These are phyloP conservation scores for Heliocybe sulcata DNA, from an alignment of 1,284 basidiomycete genomes.

Conservation along the genomic window DNA sequence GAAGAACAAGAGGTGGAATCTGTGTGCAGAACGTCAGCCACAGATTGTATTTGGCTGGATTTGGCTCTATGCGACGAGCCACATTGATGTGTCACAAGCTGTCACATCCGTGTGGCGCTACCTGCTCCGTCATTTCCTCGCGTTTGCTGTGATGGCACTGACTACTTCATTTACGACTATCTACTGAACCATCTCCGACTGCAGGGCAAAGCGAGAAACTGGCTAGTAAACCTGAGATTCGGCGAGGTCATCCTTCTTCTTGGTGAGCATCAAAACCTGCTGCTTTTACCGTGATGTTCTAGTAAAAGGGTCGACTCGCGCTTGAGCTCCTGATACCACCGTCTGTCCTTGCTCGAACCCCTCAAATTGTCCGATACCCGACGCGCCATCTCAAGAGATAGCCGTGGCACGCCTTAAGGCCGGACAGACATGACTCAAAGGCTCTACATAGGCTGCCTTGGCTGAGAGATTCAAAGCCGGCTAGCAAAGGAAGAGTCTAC, in stretches of 20 bases:
- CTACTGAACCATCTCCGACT: too few species aligned
- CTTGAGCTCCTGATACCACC: slow-evolving; percentile 13
- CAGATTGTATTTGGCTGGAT: too few species aligned
- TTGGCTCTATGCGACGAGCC: too few species aligned
- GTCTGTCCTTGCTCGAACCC: slow-evolving; percentile 11
- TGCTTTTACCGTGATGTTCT: slow-evolving; percentile 26
- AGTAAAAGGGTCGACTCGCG: slow-evolving; percentile 42
- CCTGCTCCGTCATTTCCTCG: too few species aligned
- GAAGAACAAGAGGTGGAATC: too few species aligned
- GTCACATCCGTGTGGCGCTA: too few species aligned
- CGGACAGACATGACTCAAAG: slow-evolving; percentile 30
- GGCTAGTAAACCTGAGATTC: too few species aligned
- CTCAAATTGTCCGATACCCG: slow-evolving; percentile 31
- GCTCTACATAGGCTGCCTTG: slow-evolving; percentile 22
- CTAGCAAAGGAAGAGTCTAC: slow-evolving; percentile 37
- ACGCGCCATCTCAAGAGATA: slow-evolving; percentile 26
- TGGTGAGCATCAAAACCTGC: not conserved
- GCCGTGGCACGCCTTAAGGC: slow-evolving; percentile 38
- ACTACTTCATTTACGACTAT: too few species aligned
- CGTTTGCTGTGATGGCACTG: too few species aligned
- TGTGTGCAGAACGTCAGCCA: too few species aligned
- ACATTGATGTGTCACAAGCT: too few species aligned
- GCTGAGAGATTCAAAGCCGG: slow-evolving; percentile 19
- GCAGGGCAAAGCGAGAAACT: too few species aligned
- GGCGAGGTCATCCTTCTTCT: not conserved